These are phyloP conservation scores for Penicillium thymicola DNA, from an alignment of 2,329 filamentous ascomycete species.

Conservation along the genomic window DNA sequence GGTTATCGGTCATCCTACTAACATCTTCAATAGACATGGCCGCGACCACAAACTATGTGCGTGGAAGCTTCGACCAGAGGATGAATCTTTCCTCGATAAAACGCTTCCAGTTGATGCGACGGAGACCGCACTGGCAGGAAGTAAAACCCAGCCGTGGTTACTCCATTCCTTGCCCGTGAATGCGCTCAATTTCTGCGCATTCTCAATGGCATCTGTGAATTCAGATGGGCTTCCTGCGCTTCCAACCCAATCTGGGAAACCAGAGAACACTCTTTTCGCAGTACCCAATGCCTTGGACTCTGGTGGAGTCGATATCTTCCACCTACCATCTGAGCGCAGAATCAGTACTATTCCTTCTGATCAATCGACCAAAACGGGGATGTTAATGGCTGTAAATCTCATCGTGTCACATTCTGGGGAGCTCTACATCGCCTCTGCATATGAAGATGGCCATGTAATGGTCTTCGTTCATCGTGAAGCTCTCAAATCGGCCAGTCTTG, in stretches of 20 bases:
- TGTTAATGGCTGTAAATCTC: constrained; percentile 81
- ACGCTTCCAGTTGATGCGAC: constrained; percentile 66
- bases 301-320: constrained; percentile 78
- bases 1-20: constrained; percentile 2
- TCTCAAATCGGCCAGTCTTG: constrained; percentile 34
- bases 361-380: constrained; percentile 51
- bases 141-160: constrained; percentile 69
- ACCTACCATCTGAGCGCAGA: constrained; percentile 71
- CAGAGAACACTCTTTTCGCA: constrained; percentile 59
- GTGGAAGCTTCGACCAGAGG: constrained; percentile 73
- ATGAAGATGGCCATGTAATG: constrained; percentile 77
- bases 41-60: constrained; percentile 82
- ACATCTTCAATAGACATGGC: constrained; percentile 65
- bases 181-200: constrained; percentile 88
- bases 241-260: constrained; percentile 22
- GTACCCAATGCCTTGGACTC: constrained; percentile 75
- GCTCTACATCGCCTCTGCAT: constrained; percentile 69
- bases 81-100: constrained; percentile 55
- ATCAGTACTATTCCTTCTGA: constrained; percentile 56
- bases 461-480: constrained; percentile 55
- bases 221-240: constrained; percentile 13
- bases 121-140: constrained; percentile 41
- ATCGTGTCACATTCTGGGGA: constrained; percentile 48
- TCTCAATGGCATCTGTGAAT: constrained; percentile 29
- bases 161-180: constrained; percentile 81